Evolutionary conservation across 257 asterid genomes (phyloP).

Genomic region (Solanum ahanhuiri): DNA sequence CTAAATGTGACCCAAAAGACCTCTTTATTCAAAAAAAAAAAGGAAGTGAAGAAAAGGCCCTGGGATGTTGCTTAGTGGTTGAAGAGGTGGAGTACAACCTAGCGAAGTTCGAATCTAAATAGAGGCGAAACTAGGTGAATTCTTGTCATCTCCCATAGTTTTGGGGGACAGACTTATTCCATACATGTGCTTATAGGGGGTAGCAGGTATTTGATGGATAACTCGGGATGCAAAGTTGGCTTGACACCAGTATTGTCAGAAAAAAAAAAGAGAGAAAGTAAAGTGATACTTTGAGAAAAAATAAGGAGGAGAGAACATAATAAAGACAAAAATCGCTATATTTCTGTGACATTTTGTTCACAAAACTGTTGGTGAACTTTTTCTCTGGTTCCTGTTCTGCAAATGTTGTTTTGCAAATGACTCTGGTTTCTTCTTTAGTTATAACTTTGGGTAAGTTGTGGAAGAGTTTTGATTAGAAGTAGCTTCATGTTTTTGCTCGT

Average conservation of each 20-base stretch:
- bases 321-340: neutral
- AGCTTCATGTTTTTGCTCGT: neutral
- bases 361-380: neutral
- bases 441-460: neutral
- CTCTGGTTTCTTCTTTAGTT: neutral
- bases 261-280: neutral
- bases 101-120: neutral
- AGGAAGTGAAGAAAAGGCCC: neutral
- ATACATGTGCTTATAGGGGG: neutral
- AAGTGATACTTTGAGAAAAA: neutral
- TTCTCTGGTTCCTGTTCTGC: neutral
- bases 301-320: neutral
- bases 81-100: neutral
- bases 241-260: neutral
- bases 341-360: neutral
- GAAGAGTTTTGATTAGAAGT: neutral
- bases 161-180: neutral
- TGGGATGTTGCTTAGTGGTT: neutral
- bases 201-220: neutral
- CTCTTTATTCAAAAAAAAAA: neutral
- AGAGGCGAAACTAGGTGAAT: neutral
- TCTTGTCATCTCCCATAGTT: neutral
- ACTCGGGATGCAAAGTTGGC: neutral
- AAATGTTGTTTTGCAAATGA: neutral
- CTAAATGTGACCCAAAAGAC: neutral